Conservation (phyloP, 2,329 filamentous ascomycete genomes). For the Lachnellula occidentalis region DNA sequence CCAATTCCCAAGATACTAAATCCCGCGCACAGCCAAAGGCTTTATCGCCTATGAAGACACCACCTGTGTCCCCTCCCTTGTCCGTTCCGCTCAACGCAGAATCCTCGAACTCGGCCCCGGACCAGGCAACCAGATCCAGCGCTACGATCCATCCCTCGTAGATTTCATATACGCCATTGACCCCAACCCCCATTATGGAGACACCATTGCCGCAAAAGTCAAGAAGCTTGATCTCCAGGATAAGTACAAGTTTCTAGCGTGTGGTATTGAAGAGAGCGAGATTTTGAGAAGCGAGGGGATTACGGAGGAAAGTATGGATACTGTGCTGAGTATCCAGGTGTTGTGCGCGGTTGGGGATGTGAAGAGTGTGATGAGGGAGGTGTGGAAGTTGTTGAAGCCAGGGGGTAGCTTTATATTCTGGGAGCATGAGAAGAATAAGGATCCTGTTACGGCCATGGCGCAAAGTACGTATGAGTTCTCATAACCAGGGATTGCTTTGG, state of each 20-base stretch:
- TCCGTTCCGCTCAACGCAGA: slow-evolving; percentile 29
- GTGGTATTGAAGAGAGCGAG: slow-evolving; percentile 37
- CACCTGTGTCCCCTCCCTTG: slow-evolving; percentile 31
- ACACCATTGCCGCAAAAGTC: slow-evolving; percentile 30
- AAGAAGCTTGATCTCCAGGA: slow-evolving; percentile 28
- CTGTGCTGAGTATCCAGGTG: slow-evolving; percentile 39
- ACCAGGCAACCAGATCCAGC: slow-evolving; percentile 38
- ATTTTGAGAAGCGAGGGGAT: slow-evolving; percentile 35
- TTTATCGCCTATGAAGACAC: slow-evolving; percentile 34
- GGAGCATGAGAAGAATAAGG: slow-evolving; percentile 35
- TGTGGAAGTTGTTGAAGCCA: slow-evolving; percentile 40
- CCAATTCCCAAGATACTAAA: slow-evolving; percentile 4
- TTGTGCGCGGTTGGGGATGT: slow-evolving; percentile 36
- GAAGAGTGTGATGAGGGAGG: slow-evolving; percentile 26
- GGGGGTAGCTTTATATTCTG: slow-evolving; percentile 43
- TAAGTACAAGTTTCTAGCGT: slow-evolving; percentile 36
- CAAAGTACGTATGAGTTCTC: slow-evolving; percentile 28
- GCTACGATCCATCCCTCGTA: slow-evolving; percentile 32
- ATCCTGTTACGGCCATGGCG: slow-evolving; percentile 26
- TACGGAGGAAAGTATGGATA: slow-evolving; percentile 34
- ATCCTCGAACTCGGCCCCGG: slow-evolving; percentile 42
- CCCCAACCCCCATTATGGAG: slow-evolving; percentile 34
- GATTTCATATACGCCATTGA: slow-evolving; percentile 37
- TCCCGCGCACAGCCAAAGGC: slow-evolving; percentile 16
- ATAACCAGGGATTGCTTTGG: slow-evolving; percentile 1